Evolutionary conservation across 108 stramenopile genomes (phyloP).

Genomic region (Skeletonema costatum): DNA sequence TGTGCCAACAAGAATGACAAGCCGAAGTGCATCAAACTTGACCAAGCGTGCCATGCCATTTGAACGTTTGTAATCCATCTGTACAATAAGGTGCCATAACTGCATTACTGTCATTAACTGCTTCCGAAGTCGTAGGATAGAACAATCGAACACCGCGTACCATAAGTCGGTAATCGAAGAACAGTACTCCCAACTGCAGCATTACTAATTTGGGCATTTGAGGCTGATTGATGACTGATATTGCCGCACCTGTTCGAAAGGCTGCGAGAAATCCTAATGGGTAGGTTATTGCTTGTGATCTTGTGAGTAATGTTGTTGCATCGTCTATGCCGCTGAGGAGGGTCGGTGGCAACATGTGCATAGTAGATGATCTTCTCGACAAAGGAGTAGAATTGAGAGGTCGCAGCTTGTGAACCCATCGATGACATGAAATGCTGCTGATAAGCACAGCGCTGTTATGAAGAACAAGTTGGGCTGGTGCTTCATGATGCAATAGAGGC

Average conservation of each 20-base stretch:
- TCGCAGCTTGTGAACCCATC: not conserved
- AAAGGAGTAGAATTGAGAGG: not conserved
- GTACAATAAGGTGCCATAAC: conserved; percentile 17
- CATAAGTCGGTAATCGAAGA: conserved; percentile 10
- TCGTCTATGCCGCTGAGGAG: not conserved
- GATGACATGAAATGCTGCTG: not conserved
- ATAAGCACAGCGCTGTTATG: not conserved
- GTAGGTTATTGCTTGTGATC: conserved; percentile 4
- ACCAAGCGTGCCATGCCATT: conserved; percentile 20
- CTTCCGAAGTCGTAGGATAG: conserved; percentile 7
- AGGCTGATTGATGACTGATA: conserved; percentile 18
- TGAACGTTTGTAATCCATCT: conserved; percentile 13
- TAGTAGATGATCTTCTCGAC: not conserved
- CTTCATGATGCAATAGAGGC: not conserved
- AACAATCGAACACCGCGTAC: conserved; percentile 27
- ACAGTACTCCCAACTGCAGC: conserved; percentile 12
- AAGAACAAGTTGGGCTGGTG: not conserved
- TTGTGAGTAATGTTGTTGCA: not conserved
- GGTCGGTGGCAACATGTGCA: not conserved
- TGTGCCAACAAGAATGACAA: conserved; percentile 18
- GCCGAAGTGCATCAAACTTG: conserved; percentile 12
- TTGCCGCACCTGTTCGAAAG: conserved; percentile 25
- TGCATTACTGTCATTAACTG: not conserved
- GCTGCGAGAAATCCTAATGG: conserved; percentile 24
- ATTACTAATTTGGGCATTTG: conserved; percentile 12